Percentiles rank a stretch among this genome's conserved stretches.
These are phyloP conservation scores for Tricholoma matsutake DNA, from an alignment of 768 basidiomycete genomes.

Conservation along the genomic window DNA sequence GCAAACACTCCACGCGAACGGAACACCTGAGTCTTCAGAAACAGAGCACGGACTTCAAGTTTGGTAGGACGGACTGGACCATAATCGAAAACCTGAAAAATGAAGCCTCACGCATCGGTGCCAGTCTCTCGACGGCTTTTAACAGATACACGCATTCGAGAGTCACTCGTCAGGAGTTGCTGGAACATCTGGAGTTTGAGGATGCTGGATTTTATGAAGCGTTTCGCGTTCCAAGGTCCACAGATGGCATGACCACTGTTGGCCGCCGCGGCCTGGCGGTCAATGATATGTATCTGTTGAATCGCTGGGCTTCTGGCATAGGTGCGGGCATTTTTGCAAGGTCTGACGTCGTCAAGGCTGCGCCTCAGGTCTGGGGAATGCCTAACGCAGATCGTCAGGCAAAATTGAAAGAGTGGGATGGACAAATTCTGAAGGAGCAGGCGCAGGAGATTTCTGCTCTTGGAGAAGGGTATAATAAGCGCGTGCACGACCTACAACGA, in stretches of 20 bases:
- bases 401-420: background rate
- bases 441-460: background rate
- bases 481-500: background rate
- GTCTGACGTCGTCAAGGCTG: background rate
- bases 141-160: background rate
- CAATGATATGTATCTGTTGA: background rate
- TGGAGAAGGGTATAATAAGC: background rate
- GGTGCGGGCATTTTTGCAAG: background rate
- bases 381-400: background rate
- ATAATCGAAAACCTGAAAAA: conserved; percentile 39
- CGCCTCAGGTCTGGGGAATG: background rate
- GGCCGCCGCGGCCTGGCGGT: background rate
- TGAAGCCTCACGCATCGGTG: background rate
- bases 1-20: conserved; percentile 50
- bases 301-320: background rate
- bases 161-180: background rate
- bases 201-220: background rate
- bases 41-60: conserved; percentile 26
- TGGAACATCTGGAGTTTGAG: background rate
- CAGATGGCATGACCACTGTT: background rate
- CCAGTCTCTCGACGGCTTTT: background rate
- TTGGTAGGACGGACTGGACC: conserved; percentile 34
- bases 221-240: background rate
- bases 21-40: conserved; percentile 42
- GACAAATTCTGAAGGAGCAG: background rate